phyloP scores from a whole-genome alignment of 768 basidiomycete species.

The Sporobolomyces pararoseus region DNA sequence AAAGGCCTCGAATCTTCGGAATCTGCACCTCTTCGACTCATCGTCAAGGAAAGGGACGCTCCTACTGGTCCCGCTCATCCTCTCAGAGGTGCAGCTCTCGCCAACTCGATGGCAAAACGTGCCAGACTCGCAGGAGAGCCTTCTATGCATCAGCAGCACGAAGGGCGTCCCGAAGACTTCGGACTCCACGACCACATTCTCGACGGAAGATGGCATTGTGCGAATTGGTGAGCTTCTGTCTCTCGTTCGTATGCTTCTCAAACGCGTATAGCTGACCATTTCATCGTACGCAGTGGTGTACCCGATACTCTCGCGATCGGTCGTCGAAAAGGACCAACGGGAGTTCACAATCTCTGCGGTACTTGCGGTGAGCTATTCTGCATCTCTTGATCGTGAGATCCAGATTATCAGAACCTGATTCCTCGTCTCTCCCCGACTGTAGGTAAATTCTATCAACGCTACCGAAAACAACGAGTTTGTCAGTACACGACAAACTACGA shows the following conservation, averaged over 20 bases:
- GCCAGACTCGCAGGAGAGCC: background rate
- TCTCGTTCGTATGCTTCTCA: background rate
- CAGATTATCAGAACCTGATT: no score
- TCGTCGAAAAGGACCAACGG: conserved; percentile 79
- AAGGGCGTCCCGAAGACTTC: conserved; percentile 7
- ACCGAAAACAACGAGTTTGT: conserved; percentile 73
- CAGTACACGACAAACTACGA: conserved; percentile 73
- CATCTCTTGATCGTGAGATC: background rate
- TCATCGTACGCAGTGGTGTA: conserved; percentile 56
- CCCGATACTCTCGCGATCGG: conserved; percentile 82
- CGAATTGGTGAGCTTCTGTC: conserved; percentile 55
- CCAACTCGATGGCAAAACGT: conserved; percentile 47
- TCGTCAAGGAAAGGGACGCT: conserved; percentile 24
- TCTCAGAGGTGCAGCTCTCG: conserved; percentile 54
- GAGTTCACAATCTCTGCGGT: conserved; percentile 85
- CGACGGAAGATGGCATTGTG: conserved; percentile 88
- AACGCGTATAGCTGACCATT: background rate
- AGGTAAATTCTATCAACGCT: conserved; percentile 89
- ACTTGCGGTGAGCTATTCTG: conserved; percentile 73
- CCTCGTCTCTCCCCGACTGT: conserved; percentile 14
- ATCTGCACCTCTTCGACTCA: conserved; percentile 52
- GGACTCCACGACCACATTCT: conserved; percentile 57
- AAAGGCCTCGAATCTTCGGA: conserved; percentile 58
- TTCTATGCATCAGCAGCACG: background rate
- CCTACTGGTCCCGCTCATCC: background rate